Evolutionary conservation across 768 basidiomycete species (phyloP).

Genomic region (Guyanaporus albipodus): DNA sequence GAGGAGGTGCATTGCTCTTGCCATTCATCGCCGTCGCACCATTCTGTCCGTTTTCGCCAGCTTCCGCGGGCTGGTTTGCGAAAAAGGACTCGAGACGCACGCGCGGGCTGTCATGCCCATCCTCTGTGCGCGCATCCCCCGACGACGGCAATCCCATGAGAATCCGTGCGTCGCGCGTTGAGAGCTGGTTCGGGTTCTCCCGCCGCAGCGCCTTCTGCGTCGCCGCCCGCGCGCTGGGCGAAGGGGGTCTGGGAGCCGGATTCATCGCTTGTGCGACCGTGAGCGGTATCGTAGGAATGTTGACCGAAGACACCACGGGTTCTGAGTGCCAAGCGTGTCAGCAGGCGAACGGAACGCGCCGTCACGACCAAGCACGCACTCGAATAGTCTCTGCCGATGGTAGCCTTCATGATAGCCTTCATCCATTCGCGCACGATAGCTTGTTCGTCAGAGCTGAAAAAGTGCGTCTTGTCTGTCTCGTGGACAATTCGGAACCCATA

Average conservation of each 20-base stretch:
- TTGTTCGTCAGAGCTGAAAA: slow-evolving; percentile 90
- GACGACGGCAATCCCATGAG: slow-evolving; percentile 55
- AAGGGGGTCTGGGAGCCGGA: slow-evolving; percentile 91
- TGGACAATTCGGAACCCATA: slow-evolving; percentile 96
- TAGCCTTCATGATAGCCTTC: slow-evolving; percentile 99
- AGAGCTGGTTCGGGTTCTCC: slow-evolving; percentile 81
- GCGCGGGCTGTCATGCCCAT: slow-evolving; percentile 40
- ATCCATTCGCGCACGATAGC: slow-evolving; percentile 90
- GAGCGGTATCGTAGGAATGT: slow-evolving; percentile 93
- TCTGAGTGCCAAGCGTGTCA: slow-evolving; percentile 41
- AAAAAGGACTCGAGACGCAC: slow-evolving; percentile 55
- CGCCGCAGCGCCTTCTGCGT: slow-evolving; percentile 83
- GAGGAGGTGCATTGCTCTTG: slow-evolving; percentile 47
- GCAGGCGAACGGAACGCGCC: neutral
- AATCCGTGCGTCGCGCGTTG: slow-evolving; percentile 72
- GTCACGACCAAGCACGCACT: slow-evolving; percentile 47
- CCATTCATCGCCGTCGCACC: slow-evolving; percentile 11
- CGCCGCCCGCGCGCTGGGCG: slow-evolving; percentile 81
- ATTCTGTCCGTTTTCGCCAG: slow-evolving; percentile 12
- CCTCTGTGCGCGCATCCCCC: slow-evolving; percentile 22
- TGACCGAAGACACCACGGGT: slow-evolving; percentile 93
- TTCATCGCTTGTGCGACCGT: slow-evolving; percentile 96
- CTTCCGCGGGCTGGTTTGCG: slow-evolving; percentile 33
- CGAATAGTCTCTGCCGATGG: slow-evolving; percentile 89
- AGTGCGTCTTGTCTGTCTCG: slow-evolving; percentile 81